Base-by-base conservation (phyloP, 148 eudicot genomes). In the Hydrangea macrophylla region DNA sequence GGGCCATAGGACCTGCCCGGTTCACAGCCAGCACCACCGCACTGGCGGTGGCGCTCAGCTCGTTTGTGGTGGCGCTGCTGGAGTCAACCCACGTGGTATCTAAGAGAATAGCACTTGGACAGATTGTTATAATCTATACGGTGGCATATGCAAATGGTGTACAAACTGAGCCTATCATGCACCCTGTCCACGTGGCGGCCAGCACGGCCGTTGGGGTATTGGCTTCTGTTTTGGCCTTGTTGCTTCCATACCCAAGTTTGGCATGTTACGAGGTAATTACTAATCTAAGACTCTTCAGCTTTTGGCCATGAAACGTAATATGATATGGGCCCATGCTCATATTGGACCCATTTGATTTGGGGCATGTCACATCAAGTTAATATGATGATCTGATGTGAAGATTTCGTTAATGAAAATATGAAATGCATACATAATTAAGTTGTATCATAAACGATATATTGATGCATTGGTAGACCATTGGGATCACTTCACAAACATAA, bases 91-190 rank as follows among this genome's bases (percentile, higher is more conserved):
- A 80, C 65, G 36, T 81, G 39, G 48, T 83, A 28, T 67, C 96
- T 3, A 90, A 85, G 67, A 67, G 96, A 22, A 85, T 90, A 25
- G 96, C 90, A 2, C 78, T 90, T 4, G 96, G 96, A 3, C 96
- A 90, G 78, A 71, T 87, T 61, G 86, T 90, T 13, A 59, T 90
- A 3, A 71, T 85, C 0, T 90, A 90, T 71, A 92, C 83, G 10
- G 9, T 85, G 26, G 96, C 80, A 1, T 90, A 42, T 35, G 75
- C 80, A 3, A 78, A 81, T 30, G 90, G 79, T 37, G 77, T 35
- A 4, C 27, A 58, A 0, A 78, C 76, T 33, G 76, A 85, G 60
- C 69, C 90, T 12, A 50, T 90, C 11, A 85, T 85, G 96, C 96
- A 90, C 44, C 92, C 92, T n/a, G 32, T 90, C 8, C 92, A 75